A percentile compares a stretch with the other conserved stretches of the same genome.
Conservation (phyloP, 169 alveolate species). For the Cryptosporidium bovis region DNA sequence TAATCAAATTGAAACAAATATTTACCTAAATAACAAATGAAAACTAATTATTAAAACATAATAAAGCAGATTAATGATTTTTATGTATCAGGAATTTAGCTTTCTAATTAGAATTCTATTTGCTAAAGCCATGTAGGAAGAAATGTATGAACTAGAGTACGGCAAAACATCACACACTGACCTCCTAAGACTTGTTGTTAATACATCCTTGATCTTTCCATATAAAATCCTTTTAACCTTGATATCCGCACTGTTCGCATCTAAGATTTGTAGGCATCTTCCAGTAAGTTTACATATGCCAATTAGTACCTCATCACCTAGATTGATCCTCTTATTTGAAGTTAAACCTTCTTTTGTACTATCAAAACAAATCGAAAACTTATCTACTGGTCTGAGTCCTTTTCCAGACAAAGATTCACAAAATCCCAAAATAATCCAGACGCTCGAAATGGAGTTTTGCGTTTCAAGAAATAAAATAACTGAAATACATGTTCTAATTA, state of each 20-base stretch:
- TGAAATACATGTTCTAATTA: slow-evolving; percentile 18
- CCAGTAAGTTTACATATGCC: slow-evolving; percentile 27
- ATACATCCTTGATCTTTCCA: slow-evolving; percentile 1
- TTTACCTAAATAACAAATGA: background rate
- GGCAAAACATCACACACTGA: slow-evolving; percentile 71
- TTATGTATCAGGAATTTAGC: background rate
- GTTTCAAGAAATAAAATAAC: background rate
- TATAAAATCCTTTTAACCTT: slow-evolving; percentile 12
- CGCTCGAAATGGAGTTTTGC: background rate
- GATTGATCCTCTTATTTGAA: slow-evolving; percentile 22
- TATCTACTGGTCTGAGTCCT: slow-evolving; percentile 18
- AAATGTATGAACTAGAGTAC: slow-evolving; percentile 26
- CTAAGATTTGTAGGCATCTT: slow-evolving; percentile 11
- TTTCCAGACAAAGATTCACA: slow-evolving; percentile 41
- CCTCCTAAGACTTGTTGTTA: slow-evolving; percentile 11
- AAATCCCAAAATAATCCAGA: slow-evolving; percentile 47
- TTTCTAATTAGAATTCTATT: slow-evolving; percentile 8
- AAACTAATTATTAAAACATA: background rate
- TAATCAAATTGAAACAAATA: background rate
- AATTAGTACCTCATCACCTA: slow-evolving; percentile 31
- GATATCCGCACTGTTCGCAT: background rate
- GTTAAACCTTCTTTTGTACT: background rate
- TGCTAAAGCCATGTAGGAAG: slow-evolving; percentile 12
- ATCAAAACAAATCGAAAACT: slow-evolving; percentile 6
- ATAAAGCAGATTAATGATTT: background rate